These are phyloP conservation scores for Stachybotrys echinatus DNA, from an alignment of 2,329 filamentous ascomycete genomes.

Conservation along the genomic window DNA sequence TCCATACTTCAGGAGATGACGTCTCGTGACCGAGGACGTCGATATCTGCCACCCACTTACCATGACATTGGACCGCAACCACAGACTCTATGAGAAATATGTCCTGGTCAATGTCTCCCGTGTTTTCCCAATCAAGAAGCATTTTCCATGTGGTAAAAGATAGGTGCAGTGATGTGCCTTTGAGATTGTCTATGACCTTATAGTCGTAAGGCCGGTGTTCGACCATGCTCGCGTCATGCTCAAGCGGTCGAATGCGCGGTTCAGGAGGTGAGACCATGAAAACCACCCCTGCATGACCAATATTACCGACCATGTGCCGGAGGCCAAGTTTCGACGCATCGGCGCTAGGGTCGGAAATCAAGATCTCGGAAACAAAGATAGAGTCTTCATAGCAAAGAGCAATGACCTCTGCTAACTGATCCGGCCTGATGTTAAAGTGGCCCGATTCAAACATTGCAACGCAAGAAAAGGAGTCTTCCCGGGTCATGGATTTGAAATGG, in stretches of 20 bases:
- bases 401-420: slow-evolving; percentile 4
- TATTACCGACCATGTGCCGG: slow-evolving; percentile 6
- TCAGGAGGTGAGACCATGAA: slow-evolving; percentile 4
- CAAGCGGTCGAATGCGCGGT: slow-evolving; percentile 4
- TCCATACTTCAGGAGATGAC: background rate
- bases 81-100: slow-evolving; percentile 12
- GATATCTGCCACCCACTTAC: slow-evolving; percentile 16
- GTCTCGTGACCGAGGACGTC: slow-evolving; percentile 8
- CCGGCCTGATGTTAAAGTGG: slow-evolving; percentile 3
- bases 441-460: slow-evolving; percentile 8
- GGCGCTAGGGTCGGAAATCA: slow-evolving; percentile 4
- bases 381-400: slow-evolving; percentile 6
- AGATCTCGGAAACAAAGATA: slow-evolving; percentile 4
- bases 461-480: slow-evolving; percentile 3
- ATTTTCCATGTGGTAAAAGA: slow-evolving; percentile 11
- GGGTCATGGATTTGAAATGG: slow-evolving; percentile 2
- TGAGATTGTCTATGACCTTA: slow-evolving; percentile 2
- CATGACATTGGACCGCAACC: slow-evolving; percentile 12
- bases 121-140: slow-evolving; percentile 6
- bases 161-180: slow-evolving; percentile 11
- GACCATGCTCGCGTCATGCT: background rate
- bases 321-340: background rate
- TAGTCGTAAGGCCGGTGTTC: slow-evolving; percentile 2
- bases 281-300: slow-evolving; percentile 7
- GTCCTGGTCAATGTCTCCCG: slow-evolving; percentile 8